These are phyloP conservation scores for Lactarius tabidus DNA, from an alignment of 768 basidiomycete species.

Conservation along the genomic window DNA sequence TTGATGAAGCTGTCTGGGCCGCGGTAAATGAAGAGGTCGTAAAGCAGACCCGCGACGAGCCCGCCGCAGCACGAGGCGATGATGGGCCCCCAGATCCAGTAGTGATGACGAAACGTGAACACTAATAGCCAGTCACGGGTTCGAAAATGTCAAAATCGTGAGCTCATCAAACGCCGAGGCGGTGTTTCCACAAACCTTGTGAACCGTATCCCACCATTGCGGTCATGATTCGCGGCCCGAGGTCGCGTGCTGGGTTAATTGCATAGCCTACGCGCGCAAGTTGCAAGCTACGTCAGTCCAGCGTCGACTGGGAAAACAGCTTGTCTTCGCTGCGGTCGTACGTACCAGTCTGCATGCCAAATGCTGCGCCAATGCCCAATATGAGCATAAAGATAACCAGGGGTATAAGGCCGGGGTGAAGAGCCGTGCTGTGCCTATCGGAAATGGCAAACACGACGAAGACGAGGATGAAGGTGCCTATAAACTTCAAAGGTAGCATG, in stretches of 20 bases:
- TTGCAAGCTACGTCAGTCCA: neutral
- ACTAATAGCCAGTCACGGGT: constrained; percentile 25
- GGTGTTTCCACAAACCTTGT: constrained; percentile 32
- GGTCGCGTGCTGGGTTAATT: constrained; percentile 68
- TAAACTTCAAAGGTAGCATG: constrained; percentile 37
- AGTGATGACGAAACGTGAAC: constrained; percentile 51
- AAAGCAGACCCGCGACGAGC: constrained; percentile 49
- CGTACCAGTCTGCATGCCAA: constrained; percentile 56
- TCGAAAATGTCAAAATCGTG: neutral
- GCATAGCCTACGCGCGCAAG: constrained; percentile 43
- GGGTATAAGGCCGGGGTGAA: constrained; percentile 50
- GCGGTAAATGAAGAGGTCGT: constrained; percentile 55
- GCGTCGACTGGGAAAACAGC: neutral
- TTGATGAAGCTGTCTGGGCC: constrained; percentile 54
- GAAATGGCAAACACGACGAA: constrained; percentile 51
- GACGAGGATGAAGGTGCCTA: constrained; percentile 53
- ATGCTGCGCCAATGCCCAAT: constrained; percentile 50
- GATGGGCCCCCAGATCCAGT: constrained; percentile 70
- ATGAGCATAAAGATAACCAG: constrained; percentile 52
- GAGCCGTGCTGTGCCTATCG: constrained; percentile 49
- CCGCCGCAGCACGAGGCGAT: constrained; percentile 58
- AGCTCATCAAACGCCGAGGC: neutral
- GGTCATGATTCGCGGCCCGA: constrained; percentile 64
- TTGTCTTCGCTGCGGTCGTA: neutral
- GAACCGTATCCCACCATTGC: constrained; percentile 70